These are phyloP conservation scores for Escallonia rubra DNA, from an alignment of 129 eudicot genomes.

Conservation along the genomic window DNA sequence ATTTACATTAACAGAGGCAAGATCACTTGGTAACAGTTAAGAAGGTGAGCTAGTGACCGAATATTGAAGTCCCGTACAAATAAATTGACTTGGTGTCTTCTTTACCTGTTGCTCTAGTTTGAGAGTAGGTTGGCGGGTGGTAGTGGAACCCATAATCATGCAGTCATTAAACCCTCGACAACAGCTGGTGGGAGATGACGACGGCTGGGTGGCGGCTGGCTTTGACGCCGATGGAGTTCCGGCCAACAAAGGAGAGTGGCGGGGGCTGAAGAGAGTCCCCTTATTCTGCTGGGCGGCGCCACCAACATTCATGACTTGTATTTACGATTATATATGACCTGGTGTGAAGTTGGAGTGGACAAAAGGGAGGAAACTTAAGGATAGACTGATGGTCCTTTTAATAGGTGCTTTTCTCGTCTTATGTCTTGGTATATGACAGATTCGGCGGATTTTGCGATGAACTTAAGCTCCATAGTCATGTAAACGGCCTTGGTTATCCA, in stretches of 20 bases:
- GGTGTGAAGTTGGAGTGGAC: neutral
- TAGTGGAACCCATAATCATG: slow-evolving; percentile 18
- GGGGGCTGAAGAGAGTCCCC: slow-evolving; percentile 10
- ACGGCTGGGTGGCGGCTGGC: neutral
- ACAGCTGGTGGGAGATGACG: slow-evolving; percentile 7
- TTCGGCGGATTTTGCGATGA: slow-evolving; percentile 18
- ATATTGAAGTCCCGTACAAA: too few species aligned
- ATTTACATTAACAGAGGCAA: too few species aligned
- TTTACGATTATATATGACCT: neutral
- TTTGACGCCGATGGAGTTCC: neutral
- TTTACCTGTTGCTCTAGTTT: slow-evolving; percentile 21
- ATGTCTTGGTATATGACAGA: slow-evolving; percentile 6
- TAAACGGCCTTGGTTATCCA: too few species aligned
- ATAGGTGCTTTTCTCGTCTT: neutral
- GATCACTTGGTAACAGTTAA: too few species aligned
- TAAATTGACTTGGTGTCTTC: too few species aligned
- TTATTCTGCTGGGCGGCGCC: slow-evolving; percentile 20
- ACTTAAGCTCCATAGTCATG: neutral
- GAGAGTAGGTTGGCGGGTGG: neutral
- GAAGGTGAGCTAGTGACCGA: too few species aligned
- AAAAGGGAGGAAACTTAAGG: neutral
- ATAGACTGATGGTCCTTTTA: neutral
- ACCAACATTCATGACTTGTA: slow-evolving; percentile 12
- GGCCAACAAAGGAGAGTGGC: neutral
- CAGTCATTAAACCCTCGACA: slow-evolving; percentile 24